Evolutionary conservation across 768 basidiomycete species (phyloP).

Genomic region (Daedaleopsis nitida): DNA sequence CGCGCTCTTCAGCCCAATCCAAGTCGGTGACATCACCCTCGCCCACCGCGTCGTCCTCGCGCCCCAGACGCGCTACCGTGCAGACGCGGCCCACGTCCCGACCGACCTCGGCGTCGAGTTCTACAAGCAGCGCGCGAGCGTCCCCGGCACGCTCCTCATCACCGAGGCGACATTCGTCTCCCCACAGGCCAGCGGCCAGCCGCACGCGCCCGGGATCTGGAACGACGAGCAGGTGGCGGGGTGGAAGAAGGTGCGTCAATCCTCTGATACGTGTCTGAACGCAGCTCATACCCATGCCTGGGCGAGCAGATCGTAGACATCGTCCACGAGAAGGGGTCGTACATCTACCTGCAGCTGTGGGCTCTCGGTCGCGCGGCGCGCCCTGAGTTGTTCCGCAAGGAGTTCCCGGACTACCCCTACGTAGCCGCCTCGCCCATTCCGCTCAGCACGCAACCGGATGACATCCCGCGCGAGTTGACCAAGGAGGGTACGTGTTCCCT

Average conservation of each 20-base stretch:
- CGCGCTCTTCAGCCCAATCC: conserved; percentile 48
- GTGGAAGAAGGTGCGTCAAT: conserved; percentile 47
- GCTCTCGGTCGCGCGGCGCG: conserved; percentile 51
- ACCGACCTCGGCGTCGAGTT: conserved; percentile 43
- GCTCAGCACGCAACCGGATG: conserved; percentile 3
- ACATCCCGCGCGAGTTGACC: conserved; percentile 29
- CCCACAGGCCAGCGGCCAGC: conserved; percentile 47
- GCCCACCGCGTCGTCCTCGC: conserved; percentile 56
- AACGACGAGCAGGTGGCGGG: conserved; percentile 52
- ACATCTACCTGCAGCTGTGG: conserved; percentile 60
- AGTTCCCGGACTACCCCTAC: conserved; percentile 35
- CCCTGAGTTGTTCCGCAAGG: conserved; percentile 37
- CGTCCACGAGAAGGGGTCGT: conserved; percentile 55
- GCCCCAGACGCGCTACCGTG: conserved; percentile 51
- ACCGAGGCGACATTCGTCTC: conserved; percentile 60
- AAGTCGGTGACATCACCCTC: conserved; percentile 43
- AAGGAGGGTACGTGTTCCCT: conserved; percentile 4
- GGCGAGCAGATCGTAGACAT: conserved; percentile 49
- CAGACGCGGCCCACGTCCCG: conserved; percentile 38
- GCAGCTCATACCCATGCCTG: not conserved
- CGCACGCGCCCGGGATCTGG: conserved; percentile 64
- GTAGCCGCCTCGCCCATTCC: conserved; percentile 37
- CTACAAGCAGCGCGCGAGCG: conserved; percentile 48
- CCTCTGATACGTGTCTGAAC: not conserved
- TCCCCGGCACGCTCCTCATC: conserved; percentile 55